phyloP scores from a whole-genome alignment of 192 early-diverging fungal genomes.

The Jimgerdemannia flammicorona region DNA sequence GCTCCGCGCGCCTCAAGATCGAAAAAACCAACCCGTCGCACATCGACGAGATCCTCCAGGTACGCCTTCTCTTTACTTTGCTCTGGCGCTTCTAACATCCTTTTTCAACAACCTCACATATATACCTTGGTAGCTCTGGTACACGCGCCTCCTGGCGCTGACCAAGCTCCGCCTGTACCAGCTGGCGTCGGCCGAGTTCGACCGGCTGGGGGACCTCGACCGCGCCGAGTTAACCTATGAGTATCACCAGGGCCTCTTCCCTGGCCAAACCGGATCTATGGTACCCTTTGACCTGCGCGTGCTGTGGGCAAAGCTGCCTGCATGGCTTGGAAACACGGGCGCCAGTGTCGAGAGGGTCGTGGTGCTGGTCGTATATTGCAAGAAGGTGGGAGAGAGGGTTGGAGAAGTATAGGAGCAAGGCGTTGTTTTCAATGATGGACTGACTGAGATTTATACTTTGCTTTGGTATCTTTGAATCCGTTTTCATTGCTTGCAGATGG shows the following conservation, averaged over 20 bases:
- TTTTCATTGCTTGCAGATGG: neutral
- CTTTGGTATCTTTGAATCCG: neutral
- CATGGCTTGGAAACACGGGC: conserved; percentile 29
- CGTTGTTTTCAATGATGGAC: neutral
- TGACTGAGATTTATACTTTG: neutral
- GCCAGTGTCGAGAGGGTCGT: conserved; percentile 40
- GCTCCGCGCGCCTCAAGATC: conserved; percentile 40
- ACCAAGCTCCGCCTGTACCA: conserved; percentile 41
- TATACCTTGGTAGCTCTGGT: conserved; percentile 39
- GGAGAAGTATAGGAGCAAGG: neutral
- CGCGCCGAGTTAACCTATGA: conserved; percentile 40
- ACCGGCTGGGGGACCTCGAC: conserved; percentile 42
- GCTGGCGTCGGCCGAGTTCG: conserved; percentile 48
- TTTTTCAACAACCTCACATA: neutral
- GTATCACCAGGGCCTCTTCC: conserved; percentile 23
- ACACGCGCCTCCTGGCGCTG: conserved; percentile 42
- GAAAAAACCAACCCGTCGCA: conserved; percentile 30
- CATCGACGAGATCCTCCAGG: conserved; percentile 37
- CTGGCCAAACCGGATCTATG: conserved; percentile 31
- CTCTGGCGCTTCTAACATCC: neutral
- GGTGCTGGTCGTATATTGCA: conserved; percentile 36
- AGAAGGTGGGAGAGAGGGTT: conserved; percentile 26
- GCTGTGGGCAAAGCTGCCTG: conserved; percentile 38
- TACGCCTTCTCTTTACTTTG: conserved; percentile 15
- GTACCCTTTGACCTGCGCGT: conserved; percentile 49